Evolutionary conservation across 176 grass and related monocot species (phyloP).

Genomic region (Triticum turgidum): DNA sequence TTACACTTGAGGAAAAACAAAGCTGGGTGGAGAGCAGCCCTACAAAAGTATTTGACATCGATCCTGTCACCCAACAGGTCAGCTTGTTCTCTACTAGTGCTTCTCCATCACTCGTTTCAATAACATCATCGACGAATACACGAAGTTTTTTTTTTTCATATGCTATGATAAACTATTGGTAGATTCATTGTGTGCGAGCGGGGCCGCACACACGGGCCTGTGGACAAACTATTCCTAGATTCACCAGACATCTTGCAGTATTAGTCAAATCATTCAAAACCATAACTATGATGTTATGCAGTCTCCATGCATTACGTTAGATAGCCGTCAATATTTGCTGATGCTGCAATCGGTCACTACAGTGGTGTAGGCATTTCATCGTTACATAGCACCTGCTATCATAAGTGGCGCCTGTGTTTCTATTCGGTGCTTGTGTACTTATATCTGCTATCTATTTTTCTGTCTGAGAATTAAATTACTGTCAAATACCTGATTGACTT

Average conservation of each 20-base stretch:
- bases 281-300: background rate
- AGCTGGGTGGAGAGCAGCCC: constrained; percentile 90
- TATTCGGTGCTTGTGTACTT: background rate
- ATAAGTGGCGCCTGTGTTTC: background rate
- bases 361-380: background rate
- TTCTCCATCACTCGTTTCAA: background rate
- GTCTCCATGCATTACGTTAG: background rate
- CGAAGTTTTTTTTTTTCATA: background rate
- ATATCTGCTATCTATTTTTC: background rate
- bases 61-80: constrained; percentile 73
- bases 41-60: constrained; percentile 82
- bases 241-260: background rate
- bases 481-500: background rate
- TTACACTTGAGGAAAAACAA: constrained; percentile 70
- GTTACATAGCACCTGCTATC: background rate
- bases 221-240: background rate
- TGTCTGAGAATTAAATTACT: background rate
- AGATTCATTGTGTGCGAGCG: background rate
- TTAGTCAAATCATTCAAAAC: background rate
- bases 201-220: background rate
- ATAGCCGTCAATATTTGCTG: background rate
- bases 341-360: background rate
- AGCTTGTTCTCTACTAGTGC: constrained; percentile 33
- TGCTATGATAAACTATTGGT: background rate
- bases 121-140: background rate